Evolutionary conservation across 2,329 filamentous ascomycete genomes (phyloP).

Genomic region (Epichloe aotearoae): DNA sequence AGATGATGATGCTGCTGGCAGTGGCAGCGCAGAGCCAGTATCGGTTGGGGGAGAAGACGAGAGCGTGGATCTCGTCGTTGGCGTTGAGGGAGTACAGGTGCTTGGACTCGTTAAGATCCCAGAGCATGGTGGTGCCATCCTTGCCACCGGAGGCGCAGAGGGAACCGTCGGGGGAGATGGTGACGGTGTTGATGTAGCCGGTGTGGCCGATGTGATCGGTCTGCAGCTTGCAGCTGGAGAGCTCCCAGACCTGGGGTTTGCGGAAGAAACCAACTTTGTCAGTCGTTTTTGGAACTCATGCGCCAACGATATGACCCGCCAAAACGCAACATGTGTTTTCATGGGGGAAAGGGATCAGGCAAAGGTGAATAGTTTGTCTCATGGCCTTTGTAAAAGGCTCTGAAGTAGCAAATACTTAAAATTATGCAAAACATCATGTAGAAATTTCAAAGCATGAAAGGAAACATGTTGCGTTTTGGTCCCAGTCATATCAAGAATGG

Average conservation of each 20-base stretch:
- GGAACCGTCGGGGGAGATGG: conserved; percentile 95
- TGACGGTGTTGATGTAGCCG: conserved; percentile 99
- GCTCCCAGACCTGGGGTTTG: conserved; percentile 89
- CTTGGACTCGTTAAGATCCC: conserved; percentile 99
- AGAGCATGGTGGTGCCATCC: conserved; percentile 99
- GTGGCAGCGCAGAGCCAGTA: conserved; percentile 99
- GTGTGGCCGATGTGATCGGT: conserved; percentile 99
- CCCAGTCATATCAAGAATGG: neutral
- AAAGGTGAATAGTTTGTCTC: conserved; percentile 91
- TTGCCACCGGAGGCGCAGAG: conserved; percentile 98
- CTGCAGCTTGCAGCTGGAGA: conserved; percentile 98
- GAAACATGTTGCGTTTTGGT: conserved; percentile 2
- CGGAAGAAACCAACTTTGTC: conserved; percentile 1
- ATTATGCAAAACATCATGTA: conserved; percentile 81
- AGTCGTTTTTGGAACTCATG: neutral
- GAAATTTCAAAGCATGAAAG: neutral
- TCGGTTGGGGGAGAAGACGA: conserved; percentile 99
- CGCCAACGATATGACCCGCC: neutral
- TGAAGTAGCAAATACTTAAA: conserved; percentile 99
- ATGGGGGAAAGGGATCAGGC: conserved; percentile 47
- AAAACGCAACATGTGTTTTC: neutral
- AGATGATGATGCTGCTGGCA: conserved; percentile 97
- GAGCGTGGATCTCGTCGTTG: conserved; percentile 99
- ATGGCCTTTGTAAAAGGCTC: conserved; percentile 71
- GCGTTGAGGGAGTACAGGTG: conserved; percentile 99